These are phyloP conservation scores for Backusella tarrabulga DNA, from an alignment of 192 early-diverging fungal species.

Conservation along the genomic window DNA sequence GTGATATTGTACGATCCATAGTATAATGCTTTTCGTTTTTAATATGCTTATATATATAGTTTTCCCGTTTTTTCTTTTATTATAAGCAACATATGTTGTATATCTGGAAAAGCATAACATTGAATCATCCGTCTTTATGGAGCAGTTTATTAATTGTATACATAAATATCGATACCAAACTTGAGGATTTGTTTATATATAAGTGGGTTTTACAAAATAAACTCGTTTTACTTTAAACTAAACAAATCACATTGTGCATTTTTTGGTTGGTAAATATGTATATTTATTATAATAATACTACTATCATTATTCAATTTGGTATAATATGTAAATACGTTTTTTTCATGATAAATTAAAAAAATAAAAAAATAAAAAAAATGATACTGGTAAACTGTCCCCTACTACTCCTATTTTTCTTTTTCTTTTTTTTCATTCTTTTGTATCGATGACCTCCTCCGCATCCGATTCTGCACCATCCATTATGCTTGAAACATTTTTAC, in stretches of 20 bases:
- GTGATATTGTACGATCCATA: no score
- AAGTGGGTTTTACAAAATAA: background rate
- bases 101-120: background rate
- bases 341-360: background rate
- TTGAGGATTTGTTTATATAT: background rate
- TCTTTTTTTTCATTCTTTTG: background rate
- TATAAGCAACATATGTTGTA: background rate
- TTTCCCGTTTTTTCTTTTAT: no score
- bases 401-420: background rate
- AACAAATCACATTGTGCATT: background rate
- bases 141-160: background rate
- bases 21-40: no score
- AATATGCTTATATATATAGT: no score
- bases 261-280: background rate
- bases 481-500: background rate
- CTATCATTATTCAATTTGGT: background rate
- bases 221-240: conserved; percentile 5
- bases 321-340: background rate
- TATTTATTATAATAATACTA: background rate
- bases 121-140: background rate
- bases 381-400: background rate
- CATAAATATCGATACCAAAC: background rate
- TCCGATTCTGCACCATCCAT: background rate
- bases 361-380: background rate
- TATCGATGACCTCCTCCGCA: background rate